These are phyloP conservation scores for Triticum aestivum DNA, from an alignment of 176 grass and related monocot genomes.

Conservation along the genomic window DNA sequence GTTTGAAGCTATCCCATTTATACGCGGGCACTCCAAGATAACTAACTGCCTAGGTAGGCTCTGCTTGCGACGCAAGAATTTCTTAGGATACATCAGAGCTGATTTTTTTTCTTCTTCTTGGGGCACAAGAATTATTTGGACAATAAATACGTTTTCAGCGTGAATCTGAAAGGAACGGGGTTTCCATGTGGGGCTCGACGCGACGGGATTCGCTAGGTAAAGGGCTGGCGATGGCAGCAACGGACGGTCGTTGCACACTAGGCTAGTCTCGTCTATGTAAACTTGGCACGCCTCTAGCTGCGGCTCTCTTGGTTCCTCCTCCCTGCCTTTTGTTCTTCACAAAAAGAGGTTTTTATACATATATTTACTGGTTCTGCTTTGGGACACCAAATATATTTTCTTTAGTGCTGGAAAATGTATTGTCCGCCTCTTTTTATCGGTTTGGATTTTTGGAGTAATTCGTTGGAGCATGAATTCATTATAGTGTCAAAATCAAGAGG, in stretches of 20 bases:
- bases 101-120: background rate
- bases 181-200: background rate
- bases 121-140: background rate
- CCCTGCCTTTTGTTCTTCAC: too few relatives aligned
- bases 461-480: too few relatives aligned
- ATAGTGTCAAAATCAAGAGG: too few relatives aligned
- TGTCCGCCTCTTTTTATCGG: too few relatives aligned
- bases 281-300: background rate
- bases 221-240: background rate
- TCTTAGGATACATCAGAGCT: background rate
- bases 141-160: background rate
- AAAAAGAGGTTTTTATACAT: too few relatives aligned
- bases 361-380: too few relatives aligned
- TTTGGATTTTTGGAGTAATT: too few relatives aligned
- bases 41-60: background rate
- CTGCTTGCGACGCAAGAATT: constrained; percentile 8
- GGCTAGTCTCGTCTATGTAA: background rate
- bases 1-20: background rate
- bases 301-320: background rate
- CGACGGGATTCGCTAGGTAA: background rate
- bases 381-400: too few relatives aligned
- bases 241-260: background rate
- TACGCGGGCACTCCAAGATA: background rate
- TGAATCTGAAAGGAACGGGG: background rate
- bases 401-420: too few relatives aligned